Evolutionary conservation across 768 basidiomycete species (phyloP).

Genomic region (Serendipita sp.): DNA sequence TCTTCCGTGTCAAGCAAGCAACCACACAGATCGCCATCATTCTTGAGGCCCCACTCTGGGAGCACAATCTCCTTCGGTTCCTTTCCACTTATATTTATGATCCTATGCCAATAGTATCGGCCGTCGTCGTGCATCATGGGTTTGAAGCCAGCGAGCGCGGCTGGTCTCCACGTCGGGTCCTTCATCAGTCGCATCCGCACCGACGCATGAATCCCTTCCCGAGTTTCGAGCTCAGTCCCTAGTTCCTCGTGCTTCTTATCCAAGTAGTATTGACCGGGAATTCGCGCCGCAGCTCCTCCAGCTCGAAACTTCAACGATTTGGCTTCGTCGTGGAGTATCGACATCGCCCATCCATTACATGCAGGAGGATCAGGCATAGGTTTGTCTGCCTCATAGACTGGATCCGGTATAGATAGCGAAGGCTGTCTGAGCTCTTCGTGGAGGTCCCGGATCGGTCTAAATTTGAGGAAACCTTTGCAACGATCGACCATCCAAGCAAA

Average conservation of each 20-base stretch:
- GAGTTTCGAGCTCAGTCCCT: not conserved
- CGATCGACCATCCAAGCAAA: not conserved
- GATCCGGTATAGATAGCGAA: not conserved
- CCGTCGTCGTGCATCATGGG: too few relatives aligned
- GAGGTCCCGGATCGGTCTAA: not conserved
- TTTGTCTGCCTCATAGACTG: not conserved
- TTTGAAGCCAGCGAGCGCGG: too few relatives aligned
- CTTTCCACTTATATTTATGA: too few relatives aligned
- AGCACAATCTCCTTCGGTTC: too few relatives aligned
- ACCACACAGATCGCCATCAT: too few relatives aligned
- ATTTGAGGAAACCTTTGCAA: too few relatives aligned
- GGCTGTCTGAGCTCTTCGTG: not conserved
- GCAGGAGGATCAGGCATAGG: not conserved
- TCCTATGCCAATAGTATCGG: too few relatives aligned
- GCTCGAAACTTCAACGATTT: not conserved
- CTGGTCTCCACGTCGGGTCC: not conserved
- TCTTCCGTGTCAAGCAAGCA: not conserved
- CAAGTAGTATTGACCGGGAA: not conserved
- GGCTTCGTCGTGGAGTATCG: not conserved
- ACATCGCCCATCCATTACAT: not conserved
- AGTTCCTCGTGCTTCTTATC: not conserved
- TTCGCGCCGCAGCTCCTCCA: not conserved
- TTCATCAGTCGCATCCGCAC: not conserved
- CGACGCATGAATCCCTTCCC: not conserved
- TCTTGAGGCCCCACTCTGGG: not conserved